These are phyloP conservation scores for Carpinus fangiana DNA, from an alignment of 306 rosid genomes.

Conservation along the genomic window DNA sequence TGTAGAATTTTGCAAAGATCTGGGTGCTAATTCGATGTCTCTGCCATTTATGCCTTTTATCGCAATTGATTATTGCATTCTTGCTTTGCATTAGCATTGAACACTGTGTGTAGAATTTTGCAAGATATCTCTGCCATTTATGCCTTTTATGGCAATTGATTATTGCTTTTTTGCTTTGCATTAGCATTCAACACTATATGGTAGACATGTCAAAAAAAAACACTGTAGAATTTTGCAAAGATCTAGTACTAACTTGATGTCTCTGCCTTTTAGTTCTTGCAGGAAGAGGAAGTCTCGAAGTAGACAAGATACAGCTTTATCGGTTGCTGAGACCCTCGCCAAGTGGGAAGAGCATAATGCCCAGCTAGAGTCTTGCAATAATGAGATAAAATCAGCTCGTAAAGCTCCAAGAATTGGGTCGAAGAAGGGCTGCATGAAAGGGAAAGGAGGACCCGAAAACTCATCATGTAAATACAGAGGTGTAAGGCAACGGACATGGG, in stretches of 20 bases:
- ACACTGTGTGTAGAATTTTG: too few relatives aligned
- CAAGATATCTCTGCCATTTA: too few relatives aligned
- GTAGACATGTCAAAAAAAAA: too few relatives aligned
- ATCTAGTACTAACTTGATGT: slow-evolving; percentile 1
- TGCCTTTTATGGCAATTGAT: too few relatives aligned
- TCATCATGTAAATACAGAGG: slow-evolving; percentile 72
- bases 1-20: too few relatives aligned
- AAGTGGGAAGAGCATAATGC: slow-evolving; percentile 71
- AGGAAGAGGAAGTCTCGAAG: slow-evolving; percentile 77
- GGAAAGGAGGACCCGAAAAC: slow-evolving; percentile 95
- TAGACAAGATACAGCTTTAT: slow-evolving; percentile 44
- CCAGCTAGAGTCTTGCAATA: slow-evolving; percentile 27
- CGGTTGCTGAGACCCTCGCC: slow-evolving; percentile 69
- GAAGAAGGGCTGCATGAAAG: slow-evolving; percentile 99
- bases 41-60: slow-evolving; percentile 24
- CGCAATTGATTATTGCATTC: too few relatives aligned
- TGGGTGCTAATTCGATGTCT: slow-evolving; percentile 12
- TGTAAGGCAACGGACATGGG: slow-evolving; percentile 98
- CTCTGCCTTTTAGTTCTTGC: slow-evolving; percentile 40
- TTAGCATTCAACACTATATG: too few relatives aligned
- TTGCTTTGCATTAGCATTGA: too few relatives aligned
- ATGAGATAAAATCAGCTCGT: slow-evolving; percentile 33
- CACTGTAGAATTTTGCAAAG: too few relatives aligned
- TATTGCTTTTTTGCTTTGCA: too few relatives aligned
- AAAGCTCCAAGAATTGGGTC: slow-evolving; percentile 83